phyloP scores from a whole-genome alignment of 202 grass and related monocot species.

The Alloteropsis angusta region DNA sequence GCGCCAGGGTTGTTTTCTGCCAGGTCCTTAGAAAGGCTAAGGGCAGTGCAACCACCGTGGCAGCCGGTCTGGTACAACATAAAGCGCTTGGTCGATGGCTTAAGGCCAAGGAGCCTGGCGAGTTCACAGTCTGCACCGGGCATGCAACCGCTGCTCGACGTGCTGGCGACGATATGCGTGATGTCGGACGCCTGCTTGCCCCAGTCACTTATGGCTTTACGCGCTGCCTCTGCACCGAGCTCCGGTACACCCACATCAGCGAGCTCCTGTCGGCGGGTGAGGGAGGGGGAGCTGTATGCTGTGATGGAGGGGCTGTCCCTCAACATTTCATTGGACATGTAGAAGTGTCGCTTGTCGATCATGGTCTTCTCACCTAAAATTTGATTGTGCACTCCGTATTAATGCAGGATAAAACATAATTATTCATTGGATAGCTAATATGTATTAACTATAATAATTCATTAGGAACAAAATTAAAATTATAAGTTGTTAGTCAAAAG shows the following conservation, averaged over 20 bases:
- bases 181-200: neutral
- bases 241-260: neutral
- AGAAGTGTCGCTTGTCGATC: neutral
- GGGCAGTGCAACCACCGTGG: neutral
- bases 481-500: neutral
- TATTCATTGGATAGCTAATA: neutral
- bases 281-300: neutral
- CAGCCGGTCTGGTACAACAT: neutral
- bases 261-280: neutral
- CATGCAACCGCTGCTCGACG: neutral
- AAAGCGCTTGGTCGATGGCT: neutral
- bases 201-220: neutral
- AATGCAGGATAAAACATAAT: neutral
- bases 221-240: neutral
- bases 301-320: neutral
- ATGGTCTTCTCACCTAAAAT: neutral
- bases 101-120: neutral
- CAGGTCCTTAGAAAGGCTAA: neutral
- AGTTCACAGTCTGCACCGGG: neutral
- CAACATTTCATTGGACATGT: neutral
- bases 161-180: neutral
- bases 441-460: neutral
- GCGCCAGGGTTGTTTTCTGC: neutral
- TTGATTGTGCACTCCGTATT: neutral
- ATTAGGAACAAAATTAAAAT: neutral